These are phyloP conservation scores for Brettanomyces bruxellensis DNA, from an alignment of 805 yeast species.

Conservation along the genomic window DNA sequence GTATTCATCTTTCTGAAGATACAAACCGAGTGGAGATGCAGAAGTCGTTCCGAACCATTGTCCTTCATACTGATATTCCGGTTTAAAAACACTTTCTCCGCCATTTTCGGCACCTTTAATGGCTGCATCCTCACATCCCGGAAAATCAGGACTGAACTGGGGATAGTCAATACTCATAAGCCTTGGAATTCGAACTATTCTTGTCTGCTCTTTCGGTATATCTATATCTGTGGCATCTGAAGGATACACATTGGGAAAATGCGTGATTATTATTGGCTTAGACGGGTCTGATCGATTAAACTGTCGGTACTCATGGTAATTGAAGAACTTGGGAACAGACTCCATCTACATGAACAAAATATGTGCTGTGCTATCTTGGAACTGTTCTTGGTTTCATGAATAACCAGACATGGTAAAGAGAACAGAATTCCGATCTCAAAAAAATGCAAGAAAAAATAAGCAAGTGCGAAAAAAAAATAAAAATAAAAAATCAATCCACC, in stretches of 20 bases:
- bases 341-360: not conserved
- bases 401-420: not conserved
- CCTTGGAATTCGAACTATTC: conserved; percentile 63
- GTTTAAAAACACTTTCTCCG: conserved; percentile 20
- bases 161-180: conserved; percentile 36
- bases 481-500: no score
- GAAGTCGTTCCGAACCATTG: conserved; percentile 46
- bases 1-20: conserved; percentile 31
- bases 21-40: conserved; percentile 36
- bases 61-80: conserved; percentile 30
- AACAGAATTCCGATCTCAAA: not conserved
- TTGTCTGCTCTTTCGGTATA: conserved; percentile 20
- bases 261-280: conserved; percentile 42
- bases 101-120: conserved; percentile 15
- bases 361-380: no score
- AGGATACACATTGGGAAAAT: conserved; percentile 46
- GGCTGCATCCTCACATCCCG: conserved; percentile 62
- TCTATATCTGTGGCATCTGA: conserved; percentile 4
- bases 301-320: conserved; percentile 50
- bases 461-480: no score
- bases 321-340: conserved; percentile 36
- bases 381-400: not conserved
- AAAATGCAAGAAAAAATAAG: no score
- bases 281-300: conserved; percentile 24
- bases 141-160: conserved; percentile 42